Percentiles rank a stretch among this genome's conserved stretches.
Conservation (phyloP, 2,329 filamentous ascomycete species). For the Chrysoporthe puriensis region DNA sequence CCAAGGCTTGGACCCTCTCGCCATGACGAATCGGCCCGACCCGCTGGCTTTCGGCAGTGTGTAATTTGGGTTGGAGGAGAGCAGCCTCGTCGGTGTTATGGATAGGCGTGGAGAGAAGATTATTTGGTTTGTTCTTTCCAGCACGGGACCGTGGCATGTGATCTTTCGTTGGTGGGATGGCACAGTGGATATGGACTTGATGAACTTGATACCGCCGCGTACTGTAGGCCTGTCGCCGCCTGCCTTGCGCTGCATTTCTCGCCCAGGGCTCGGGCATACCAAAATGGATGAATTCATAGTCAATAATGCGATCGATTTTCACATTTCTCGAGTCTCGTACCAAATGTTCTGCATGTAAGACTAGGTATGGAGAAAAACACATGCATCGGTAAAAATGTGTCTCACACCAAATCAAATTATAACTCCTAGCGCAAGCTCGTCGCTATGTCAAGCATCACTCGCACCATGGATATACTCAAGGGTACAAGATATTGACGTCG, state of each 20-base stretch:
- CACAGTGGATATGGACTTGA: slow-evolving; percentile 11
- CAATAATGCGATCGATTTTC: slow-evolving; percentile 1
- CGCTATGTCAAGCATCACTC: no score
- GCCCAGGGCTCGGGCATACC: slow-evolving; percentile 5
- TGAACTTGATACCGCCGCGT: slow-evolving; percentile 27
- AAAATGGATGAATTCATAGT: slow-evolving; percentile 16
- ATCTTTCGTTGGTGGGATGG: slow-evolving; percentile 18
- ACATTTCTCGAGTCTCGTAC: not conserved
- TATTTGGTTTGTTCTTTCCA: slow-evolving; percentile 5
- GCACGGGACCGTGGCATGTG: slow-evolving; percentile 14
- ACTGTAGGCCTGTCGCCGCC: not conserved
- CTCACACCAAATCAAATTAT: no score
- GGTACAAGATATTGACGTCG: not conserved
- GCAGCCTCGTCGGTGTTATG: slow-evolving; percentile 6
- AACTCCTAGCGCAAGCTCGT: no score
- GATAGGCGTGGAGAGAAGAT: not conserved
- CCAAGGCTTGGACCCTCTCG: not conserved
- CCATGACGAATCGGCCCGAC: not conserved
- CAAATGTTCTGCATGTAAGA: no score
- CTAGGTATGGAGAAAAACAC: no score
- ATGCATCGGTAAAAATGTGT: no score
- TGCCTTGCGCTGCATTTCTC: slow-evolving; percentile 21
- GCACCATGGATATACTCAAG: not conserved
- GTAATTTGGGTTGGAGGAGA: not conserved
- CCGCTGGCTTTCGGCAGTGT: not conserved